A percentile compares a stretch with the other conserved stretches of the same genome.
Conservation (phyloP, 768 basidiomycete genomes). For the Brasilioporus rufonigricans region DNA sequence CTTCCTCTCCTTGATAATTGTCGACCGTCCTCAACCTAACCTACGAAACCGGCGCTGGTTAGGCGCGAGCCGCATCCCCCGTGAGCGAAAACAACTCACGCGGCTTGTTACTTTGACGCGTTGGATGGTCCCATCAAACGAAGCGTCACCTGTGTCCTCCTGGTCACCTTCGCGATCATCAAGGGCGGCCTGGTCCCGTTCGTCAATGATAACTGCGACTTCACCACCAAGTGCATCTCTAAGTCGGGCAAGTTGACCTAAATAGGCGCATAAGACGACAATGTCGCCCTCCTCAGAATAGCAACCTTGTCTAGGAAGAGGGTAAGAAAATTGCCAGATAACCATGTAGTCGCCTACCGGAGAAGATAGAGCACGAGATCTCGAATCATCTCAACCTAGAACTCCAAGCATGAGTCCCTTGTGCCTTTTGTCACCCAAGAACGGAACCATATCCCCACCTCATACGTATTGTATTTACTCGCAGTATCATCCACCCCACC, state of each 20-base stretch:
- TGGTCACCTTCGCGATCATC: constrained; percentile 46
- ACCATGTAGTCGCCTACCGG: constrained; percentile 19
- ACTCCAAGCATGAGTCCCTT: not conserved
- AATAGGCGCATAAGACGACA: constrained; percentile 53
- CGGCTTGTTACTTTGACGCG: constrained; percentile 51
- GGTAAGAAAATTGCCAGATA: not conserved
- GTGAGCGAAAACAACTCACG: constrained; percentile 33
- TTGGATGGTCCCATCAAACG: constrained; percentile 32
- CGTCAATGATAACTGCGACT: constrained; percentile 66
- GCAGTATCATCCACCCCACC: constrained; percentile 57
- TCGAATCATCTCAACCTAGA: constrained; percentile 44
- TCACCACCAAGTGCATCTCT: constrained; percentile 41
- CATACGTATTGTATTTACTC: constrained; percentile 65
- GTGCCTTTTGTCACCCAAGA: not conserved
- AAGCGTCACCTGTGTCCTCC: constrained; percentile 32
- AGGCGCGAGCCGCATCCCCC: not conserved
- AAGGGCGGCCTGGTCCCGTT: constrained; percentile 62
- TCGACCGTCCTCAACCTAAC: constrained; percentile 73
- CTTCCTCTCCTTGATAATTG: constrained; percentile 77
- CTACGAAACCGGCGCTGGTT: constrained; percentile 31
- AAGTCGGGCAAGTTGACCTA: constrained; percentile 48
- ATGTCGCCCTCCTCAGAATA: constrained; percentile 50
- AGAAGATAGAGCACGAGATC: constrained; percentile 55
- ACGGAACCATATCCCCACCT: constrained; percentile 52
- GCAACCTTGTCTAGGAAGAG: constrained; percentile 41